Evolutionary conservation across 768 basidiomycete genomes (phyloP).

Genomic region (Lactarius indigo): DNA sequence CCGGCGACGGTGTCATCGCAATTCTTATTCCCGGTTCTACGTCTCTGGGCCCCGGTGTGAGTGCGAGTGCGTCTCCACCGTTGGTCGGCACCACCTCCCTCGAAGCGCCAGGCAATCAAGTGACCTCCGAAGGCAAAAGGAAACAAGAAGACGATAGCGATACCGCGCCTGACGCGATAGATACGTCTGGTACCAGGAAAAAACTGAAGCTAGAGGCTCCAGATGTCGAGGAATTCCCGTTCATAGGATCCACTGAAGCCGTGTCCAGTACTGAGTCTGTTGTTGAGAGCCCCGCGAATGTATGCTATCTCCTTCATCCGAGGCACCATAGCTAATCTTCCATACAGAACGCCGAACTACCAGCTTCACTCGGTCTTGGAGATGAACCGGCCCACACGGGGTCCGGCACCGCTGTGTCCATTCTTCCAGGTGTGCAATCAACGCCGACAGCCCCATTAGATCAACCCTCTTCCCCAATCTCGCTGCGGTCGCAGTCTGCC

Average conservation of each 20-base stretch:
- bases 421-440: background rate
- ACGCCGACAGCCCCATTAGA: background rate
- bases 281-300: background rate
- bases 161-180: background rate
- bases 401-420: background rate
- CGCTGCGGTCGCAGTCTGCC: conserved; percentile 11
- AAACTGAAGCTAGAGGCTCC: background rate
- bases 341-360: background rate
- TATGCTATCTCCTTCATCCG: background rate
- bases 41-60: background rate
- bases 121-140: conserved; percentile 10
- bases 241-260: background rate
- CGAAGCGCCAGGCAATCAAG: background rate
- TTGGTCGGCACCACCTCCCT: background rate
- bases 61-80: background rate
- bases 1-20: background rate
- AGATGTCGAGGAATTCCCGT: background rate
- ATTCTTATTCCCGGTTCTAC: background rate
- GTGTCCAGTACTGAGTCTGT: background rate
- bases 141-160: conserved; percentile 3
- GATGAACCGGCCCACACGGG: background rate
- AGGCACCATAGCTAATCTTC: background rate
- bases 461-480: conserved; percentile 1
- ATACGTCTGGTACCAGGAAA: background rate
- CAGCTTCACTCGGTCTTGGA: conserved; percentile 2